Percentiles rank a stretch among this genome's conserved stretches.
Evolutionary conservation across 2,329 filamentous ascomycete genomes (phyloP).

Genomic region (Penicillium frequentans): DNA sequence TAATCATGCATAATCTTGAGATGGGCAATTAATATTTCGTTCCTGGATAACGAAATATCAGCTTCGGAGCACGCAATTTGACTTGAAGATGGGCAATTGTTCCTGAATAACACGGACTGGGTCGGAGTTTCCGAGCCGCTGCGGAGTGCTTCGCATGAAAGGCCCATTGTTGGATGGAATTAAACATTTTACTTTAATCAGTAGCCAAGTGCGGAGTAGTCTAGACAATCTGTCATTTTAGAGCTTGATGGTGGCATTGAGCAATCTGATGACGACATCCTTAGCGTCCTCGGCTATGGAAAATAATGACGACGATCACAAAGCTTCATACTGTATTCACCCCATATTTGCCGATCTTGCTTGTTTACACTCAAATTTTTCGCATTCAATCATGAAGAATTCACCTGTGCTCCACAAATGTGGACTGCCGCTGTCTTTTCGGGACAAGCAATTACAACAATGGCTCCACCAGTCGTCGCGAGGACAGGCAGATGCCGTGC

Average conservation of each 20-base stretch:
- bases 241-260: not conserved
- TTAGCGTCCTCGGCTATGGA: constrained; percentile 1
- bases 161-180: not conserved
- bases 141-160: not conserved
- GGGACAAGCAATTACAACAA: not conserved
- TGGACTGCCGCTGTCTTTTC: not conserved
- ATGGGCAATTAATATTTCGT: not conserved
- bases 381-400: not conserved
- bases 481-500: not conserved
- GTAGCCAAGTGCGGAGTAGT: not conserved
- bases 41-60: not conserved
- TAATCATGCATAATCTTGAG: not conserved
- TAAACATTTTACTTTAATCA: not conserved
- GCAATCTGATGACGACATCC: not conserved
- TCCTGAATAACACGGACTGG: not conserved
- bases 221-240: not conserved
- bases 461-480: not conserved
- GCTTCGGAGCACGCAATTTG: not conserved
- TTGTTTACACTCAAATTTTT: not conserved
- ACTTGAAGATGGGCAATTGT: not conserved
- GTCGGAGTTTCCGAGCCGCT: not conserved
- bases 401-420: not conserved
- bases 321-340: not conserved
- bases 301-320: not conserved
- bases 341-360: not conserved